Conservation (phyloP, 345 rosid genomes). For the Bruguiera sexangula region DNA sequence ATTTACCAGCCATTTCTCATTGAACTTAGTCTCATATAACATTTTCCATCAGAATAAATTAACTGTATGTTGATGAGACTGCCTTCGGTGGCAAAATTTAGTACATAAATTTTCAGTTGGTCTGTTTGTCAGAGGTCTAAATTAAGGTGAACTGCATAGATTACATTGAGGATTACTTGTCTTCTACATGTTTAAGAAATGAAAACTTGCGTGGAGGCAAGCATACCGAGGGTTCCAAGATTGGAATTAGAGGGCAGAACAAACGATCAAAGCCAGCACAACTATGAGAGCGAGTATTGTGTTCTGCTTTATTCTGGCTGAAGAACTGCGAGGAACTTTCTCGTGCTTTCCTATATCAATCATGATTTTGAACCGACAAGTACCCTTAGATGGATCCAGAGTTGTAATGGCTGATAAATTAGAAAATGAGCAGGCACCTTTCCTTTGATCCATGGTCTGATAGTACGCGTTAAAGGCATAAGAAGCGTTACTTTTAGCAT, state of each 20-base stretch:
- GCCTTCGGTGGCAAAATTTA: not conserved
- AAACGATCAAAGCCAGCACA: not conserved
- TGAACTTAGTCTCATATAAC: not conserved
- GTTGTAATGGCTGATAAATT: slow-evolving; percentile 16
- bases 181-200: too few relatives aligned
- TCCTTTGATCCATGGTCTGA: slow-evolving; percentile 21
- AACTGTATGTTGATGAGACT: not conserved
- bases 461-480: slow-evolving; percentile 25
- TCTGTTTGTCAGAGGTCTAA: not conserved
- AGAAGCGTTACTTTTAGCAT: slow-evolving; percentile 16
- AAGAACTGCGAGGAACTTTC: not conserved
- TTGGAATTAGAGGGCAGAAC: not conserved
- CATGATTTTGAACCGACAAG: slow-evolving; percentile 17
- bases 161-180: too few relatives aligned
- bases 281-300: not conserved
- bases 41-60: not conserved
- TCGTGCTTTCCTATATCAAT: slow-evolving; percentile 20
- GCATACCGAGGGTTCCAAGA: not conserved
- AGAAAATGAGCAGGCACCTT: slow-evolving; percentile 13
- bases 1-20: not conserved
- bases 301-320: slow-evolving; percentile 4
- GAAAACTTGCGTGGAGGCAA: too few relatives aligned
- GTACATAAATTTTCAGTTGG: not conserved
- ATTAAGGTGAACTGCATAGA: not conserved
- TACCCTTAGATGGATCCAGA: slow-evolving; percentile 17